Conservation (phyloP, 306 rosid species). For the peach (Prunus persica) region Prunus_persica_NCBIv2 NC_034009.1:35709001-35709500, state of each 20-base stretch:
- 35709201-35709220: not conserved
- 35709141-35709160: not conserved
- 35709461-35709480: slow-evolving; percentile 63
- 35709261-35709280: not conserved
- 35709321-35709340: slow-evolving; percentile 2
- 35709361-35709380: slow-evolving; percentile 79
- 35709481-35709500: slow-evolving; percentile 69
- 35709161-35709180: not conserved
- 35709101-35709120: not conserved
- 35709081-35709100: not conserved
- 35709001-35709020: not conserved
- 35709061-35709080: not conserved
- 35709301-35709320: not conserved
- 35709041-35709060: not conserved
- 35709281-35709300: not conserved
- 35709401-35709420: slow-evolving; percentile 72
- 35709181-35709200: not conserved
- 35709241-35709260: not conserved
- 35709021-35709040: not conserved
- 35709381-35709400: slow-evolving; percentile 66
- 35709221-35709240: not conserved
- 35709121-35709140: not conserved
- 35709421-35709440: slow-evolving; percentile 76
- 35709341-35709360: slow-evolving; percentile 66
- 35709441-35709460: slow-evolving; percentile 68